Conservation (phyloP, 768 basidiomycete species). For the Rossbeevera mucosa region DNA sequence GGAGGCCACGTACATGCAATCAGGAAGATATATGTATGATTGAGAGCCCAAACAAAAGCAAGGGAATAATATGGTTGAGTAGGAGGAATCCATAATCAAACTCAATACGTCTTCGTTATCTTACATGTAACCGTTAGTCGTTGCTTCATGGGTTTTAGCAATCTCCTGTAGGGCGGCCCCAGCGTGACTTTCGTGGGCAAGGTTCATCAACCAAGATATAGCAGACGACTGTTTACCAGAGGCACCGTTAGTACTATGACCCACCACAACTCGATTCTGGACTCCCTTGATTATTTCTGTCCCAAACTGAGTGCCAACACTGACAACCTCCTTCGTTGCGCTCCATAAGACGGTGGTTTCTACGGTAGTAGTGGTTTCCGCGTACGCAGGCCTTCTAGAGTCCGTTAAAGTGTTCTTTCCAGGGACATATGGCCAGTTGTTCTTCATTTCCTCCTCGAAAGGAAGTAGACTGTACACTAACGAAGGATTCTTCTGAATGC, state of each 20-base stretch:
- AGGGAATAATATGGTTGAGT: too few species aligned
- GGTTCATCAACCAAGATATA: slow-evolving; percentile 21
- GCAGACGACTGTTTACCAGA: slow-evolving; percentile 13
- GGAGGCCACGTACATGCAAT: neutral
- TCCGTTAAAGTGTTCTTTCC: slow-evolving; percentile 13
- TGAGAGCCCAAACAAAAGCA: neutral
- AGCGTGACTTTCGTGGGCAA: slow-evolving; percentile 23
- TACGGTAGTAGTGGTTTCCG: neutral
- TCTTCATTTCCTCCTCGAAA: slow-evolving; percentile 49
- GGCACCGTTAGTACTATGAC: slow-evolving; percentile 6
- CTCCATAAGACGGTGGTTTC: slow-evolving; percentile 13
- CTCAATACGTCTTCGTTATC: neutral
- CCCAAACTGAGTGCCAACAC: slow-evolving; percentile 14
- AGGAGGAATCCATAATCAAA: neutral
- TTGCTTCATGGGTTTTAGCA: slow-evolving; percentile 1
- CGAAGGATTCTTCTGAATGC: slow-evolving; percentile 39
- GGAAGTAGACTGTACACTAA: slow-evolving; percentile 43
- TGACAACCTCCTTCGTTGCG: slow-evolving; percentile 15
- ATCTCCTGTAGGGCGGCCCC: slow-evolving; percentile 23
- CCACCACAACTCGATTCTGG: slow-evolving; percentile 9
- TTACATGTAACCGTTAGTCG: neutral
- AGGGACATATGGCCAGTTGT: slow-evolving; percentile 43
- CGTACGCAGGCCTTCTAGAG: slow-evolving; percentile 8
- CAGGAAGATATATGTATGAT: neutral
- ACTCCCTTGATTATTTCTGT: slow-evolving; percentile 22